phyloP scores from a whole-genome alignment of 2,329 filamentous ascomycete species.

The Phialophora macrospora region DNA sequence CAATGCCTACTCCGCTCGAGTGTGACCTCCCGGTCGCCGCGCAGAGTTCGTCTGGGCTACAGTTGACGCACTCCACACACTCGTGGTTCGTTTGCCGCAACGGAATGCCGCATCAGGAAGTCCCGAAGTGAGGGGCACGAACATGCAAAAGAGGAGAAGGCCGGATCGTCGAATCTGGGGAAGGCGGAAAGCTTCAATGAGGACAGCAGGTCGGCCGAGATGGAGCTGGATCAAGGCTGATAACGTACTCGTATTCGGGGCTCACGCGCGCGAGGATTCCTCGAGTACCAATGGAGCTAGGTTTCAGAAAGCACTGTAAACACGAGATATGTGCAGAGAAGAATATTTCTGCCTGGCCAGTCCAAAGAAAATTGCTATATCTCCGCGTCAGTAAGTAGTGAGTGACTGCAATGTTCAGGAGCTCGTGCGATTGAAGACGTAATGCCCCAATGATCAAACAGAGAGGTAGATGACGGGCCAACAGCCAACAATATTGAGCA shows the following conservation, averaged over 20 bases:
- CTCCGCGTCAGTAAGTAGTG: neutral
- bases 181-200: neutral
- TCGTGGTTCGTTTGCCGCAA: slow-evolving; percentile 10
- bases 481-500: neutral
- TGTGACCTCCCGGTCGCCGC: neutral
- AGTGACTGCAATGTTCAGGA: neutral
- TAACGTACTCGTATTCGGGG: neutral
- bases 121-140: slow-evolving; percentile 26
- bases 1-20: too few species aligned
- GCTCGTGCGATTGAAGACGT: neutral
- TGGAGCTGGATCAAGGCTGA: neutral
- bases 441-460: neutral
- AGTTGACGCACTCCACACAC: neutral
- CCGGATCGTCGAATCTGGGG: slow-evolving; percentile 20
- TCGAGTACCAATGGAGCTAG: too few species aligned
- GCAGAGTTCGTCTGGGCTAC: neutral
- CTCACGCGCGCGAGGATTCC: too few species aligned
- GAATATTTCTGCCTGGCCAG: slow-evolving; percentile 12
- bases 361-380: neutral
- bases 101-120: slow-evolving; percentile 22
- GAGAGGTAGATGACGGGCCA: neutral
- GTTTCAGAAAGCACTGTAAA: too few species aligned
- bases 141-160: neutral
- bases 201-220: neutral
- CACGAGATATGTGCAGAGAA: neutral